Evolutionary conservation across 2,329 filamentous ascomycete genomes (phyloP).

Genomic region (Fusarium sacchari): DNA sequence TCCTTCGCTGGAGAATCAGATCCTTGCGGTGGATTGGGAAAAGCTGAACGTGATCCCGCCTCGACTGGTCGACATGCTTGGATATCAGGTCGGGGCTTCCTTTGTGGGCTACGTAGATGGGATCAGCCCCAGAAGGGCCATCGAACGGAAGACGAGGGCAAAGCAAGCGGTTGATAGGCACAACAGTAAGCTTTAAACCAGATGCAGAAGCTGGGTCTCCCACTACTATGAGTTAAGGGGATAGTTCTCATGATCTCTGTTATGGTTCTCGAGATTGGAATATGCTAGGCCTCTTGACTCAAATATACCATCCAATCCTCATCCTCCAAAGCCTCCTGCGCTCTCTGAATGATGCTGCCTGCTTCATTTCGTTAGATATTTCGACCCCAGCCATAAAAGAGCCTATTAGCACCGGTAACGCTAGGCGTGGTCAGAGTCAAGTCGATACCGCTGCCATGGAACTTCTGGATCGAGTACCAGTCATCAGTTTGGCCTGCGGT

Average conservation of each 20-base stretch:
- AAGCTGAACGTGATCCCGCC: background rate
- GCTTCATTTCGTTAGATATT: background rate
- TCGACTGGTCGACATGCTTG: background rate
- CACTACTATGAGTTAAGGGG: background rate
- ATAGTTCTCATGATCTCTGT: too few species aligned
- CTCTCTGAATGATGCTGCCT: background rate
- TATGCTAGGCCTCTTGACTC: background rate
- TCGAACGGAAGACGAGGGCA: background rate
- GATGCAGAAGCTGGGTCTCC: rapidly evolving
- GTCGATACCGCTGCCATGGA: background rate
- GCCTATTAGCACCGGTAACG: background rate
- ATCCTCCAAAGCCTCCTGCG: rapidly evolving
- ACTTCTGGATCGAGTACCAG: background rate
- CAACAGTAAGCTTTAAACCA: background rate
- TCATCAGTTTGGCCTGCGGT: background rate
- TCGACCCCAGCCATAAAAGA: background rate
- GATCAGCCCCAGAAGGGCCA: background rate
- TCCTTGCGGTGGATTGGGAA: background rate
- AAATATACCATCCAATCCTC: background rate
- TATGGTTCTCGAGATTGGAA: background rate
- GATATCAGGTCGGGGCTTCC: background rate
- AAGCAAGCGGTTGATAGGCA: background rate
- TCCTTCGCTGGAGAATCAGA: background rate
- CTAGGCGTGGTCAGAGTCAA: background rate
- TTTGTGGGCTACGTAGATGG: background rate